phyloP scores from a whole-genome alignment of 352 stramenopile genomes.

The Globisporangium abappressorium region DNA sequence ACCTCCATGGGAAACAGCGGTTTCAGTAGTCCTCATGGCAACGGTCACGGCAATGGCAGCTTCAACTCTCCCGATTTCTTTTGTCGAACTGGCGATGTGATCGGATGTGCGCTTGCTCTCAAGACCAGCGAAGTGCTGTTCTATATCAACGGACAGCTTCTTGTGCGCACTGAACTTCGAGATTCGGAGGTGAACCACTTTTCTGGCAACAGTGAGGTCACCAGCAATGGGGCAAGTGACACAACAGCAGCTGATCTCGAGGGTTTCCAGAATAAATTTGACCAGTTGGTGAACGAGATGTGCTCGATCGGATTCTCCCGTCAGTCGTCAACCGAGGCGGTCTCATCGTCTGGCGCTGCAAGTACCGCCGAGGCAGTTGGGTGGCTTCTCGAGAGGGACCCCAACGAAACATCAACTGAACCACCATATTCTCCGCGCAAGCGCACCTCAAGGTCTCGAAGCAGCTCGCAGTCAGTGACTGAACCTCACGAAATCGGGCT shows the following conservation, averaged over 20 bases:
- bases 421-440: not conserved
- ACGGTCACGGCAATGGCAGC: conserved; percentile 6
- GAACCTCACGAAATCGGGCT: not conserved
- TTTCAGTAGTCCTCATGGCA: conserved; percentile 39
- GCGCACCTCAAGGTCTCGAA: conserved; percentile 8
- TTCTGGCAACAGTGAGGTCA: not conserved
- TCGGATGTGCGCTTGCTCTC: conserved; percentile 45
- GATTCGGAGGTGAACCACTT: not conserved
- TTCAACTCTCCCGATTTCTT: conserved; percentile 47
- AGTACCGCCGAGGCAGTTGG: conserved; percentile 31
- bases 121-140: conserved; percentile 38
- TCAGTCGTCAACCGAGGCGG: conserved; percentile 32
- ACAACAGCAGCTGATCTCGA: not conserved
- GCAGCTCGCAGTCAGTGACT: conserved; percentile 11
- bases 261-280: conserved; percentile 27
- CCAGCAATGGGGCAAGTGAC: not conserved
- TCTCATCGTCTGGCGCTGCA: conserved; percentile 26
- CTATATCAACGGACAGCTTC: conserved; percentile 54
- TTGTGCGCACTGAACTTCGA: conserved; percentile 20
- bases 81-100: conserved; percentile 43
- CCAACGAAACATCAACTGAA: not conserved
- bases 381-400: conserved; percentile 36
- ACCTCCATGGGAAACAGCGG: conserved; percentile 15
- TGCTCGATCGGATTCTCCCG: conserved; percentile 48
- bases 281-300: conserved; percentile 49